Evolutionary conservation across 805 yeast genomes (phyloP).

Genomic region (Wickerhamiella sergipiensis): DNA sequence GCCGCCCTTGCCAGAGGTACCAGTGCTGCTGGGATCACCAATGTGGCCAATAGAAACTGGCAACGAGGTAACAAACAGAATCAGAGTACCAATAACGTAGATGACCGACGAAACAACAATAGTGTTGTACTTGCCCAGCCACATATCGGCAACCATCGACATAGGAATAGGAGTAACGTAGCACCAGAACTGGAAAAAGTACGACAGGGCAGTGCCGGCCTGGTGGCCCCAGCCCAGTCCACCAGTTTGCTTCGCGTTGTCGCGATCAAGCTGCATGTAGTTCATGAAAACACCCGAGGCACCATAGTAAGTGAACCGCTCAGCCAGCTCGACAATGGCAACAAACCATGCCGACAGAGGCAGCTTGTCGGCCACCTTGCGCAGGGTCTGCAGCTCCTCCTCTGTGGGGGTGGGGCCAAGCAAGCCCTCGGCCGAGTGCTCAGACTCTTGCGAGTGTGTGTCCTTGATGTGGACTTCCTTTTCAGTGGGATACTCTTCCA

Average conservation of each 20-base stretch:
- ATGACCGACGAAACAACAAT: constrained; percentile 46
- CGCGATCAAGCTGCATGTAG: constrained; percentile 44
- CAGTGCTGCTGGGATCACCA: constrained; percentile 24
- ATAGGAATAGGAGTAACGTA: constrained; percentile 69
- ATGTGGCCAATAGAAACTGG: constrained; percentile 42
- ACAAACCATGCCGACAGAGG: constrained; percentile 49
- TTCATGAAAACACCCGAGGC: constrained; percentile 63
- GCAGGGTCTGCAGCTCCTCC: constrained; percentile 38
- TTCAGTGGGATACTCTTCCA: not conserved
- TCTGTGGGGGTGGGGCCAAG: constrained; percentile 31
- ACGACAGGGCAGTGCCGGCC: constrained; percentile 58
- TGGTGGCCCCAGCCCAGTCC: constrained; percentile 45
- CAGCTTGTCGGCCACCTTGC: constrained; percentile 38
- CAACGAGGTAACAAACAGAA: constrained; percentile 55
- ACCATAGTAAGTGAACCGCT: constrained; percentile 73
- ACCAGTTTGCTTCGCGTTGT: constrained; percentile 35
- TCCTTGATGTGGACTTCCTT: not conserved
- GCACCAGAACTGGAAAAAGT: constrained; percentile 72
- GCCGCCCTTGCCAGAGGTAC: constrained; percentile 35
- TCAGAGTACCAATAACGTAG: constrained; percentile 47
- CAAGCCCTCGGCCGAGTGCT: not conserved
- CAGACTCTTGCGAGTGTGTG: not conserved
- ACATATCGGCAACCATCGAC: constrained; percentile 63
- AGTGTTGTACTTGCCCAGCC: constrained; percentile 58
- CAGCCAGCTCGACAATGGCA: constrained; percentile 64